Percentiles rank a stretch among this genome's conserved stretches.
These are phyloP conservation scores for Malus hybrid DNA, from an alignment of 331 rosid species.

Conservation along the genomic window DNA sequence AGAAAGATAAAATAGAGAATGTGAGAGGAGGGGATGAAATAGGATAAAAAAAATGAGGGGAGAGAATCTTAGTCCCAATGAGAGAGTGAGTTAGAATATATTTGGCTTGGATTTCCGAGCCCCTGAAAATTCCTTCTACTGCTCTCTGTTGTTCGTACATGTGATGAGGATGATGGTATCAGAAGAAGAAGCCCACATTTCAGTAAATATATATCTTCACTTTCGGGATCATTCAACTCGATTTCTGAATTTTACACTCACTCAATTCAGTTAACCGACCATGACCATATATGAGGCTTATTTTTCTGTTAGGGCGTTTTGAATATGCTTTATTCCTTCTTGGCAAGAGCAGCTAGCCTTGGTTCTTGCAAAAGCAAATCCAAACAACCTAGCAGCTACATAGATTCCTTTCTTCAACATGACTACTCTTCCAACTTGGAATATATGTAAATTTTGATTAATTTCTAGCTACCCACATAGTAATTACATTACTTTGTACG, in stretches of 20 bases:
- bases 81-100: not conserved
- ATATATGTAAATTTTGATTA: not conserved
- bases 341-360: not conserved
- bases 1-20: too few relatives aligned
- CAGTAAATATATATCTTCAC: constrained; percentile 1
- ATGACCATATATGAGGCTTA: not conserved
- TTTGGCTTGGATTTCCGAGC: constrained; percentile 35
- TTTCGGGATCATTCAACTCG: constrained; percentile 34
- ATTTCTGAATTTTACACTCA: not conserved
- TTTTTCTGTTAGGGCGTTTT: not conserved
- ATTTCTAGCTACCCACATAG: not conserved
- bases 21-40: too few relatives aligned
- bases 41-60: too few relatives aligned
- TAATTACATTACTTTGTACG: not conserved
- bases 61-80: not conserved
- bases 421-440: not conserved
- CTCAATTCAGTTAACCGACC: not conserved
- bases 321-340: constrained; percentile 45
- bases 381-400: constrained; percentile 6
- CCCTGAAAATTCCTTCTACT: constrained; percentile 11
- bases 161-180: not conserved
- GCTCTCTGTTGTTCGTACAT: constrained; percentile 6
- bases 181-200: constrained; percentile 23
- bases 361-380: constrained; percentile 44
- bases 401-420: constrained; percentile 32